Evolutionary conservation across 2,329 filamentous ascomycete species (phyloP), one percentile per base, ranked within the genome.

Genomic region (Fusarium ramigenum): DNA sequence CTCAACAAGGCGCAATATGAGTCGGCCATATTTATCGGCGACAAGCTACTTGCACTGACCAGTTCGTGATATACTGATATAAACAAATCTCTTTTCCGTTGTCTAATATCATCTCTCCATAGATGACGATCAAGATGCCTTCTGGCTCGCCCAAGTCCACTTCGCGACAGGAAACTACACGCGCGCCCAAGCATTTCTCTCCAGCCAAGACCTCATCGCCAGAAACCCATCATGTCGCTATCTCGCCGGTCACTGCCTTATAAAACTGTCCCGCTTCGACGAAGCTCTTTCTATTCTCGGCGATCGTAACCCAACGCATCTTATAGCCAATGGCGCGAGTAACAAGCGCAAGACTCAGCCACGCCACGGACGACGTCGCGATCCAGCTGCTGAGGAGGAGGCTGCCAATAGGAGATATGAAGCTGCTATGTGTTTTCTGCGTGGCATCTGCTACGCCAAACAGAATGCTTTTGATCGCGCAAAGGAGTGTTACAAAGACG

Each of bases 401-500:
- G 87, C 89, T 14, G 89, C 88, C 46, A 94, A 93, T 79, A 87
- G 97, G 66, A 92, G 94, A 67, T 97, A 96, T 77, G 96, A 99
- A 83, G 96, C 96, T 0, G 94, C 93, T 79, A 99, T 99, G 95
- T 99, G 96, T 84, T 97, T 97, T 81, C 85, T 99, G 59, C 89
- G 96, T 30, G 96, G 96, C 9, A 88, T 97, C 56, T 98, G 97
- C 86, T 98, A 95, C 80, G 95, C 96, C 11, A 97, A 97, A 83
- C 94, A 97, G 81, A 99, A 98, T 82, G 93, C 96, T 32, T 98
- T 98, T 78, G 96, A 99, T 81, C 92, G 95, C 39, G 96, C 96
- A 59, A 98, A 98, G 82, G 95, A 98, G 78, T 98, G 96, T 84
- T 99, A 98, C 87, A 98, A 98, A 84, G 94, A 97, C 78, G 96